Evolutionary conservation across 371 early-diverging fungal species (phyloP).

Genomic region (Rhizopus delemar): DNA sequence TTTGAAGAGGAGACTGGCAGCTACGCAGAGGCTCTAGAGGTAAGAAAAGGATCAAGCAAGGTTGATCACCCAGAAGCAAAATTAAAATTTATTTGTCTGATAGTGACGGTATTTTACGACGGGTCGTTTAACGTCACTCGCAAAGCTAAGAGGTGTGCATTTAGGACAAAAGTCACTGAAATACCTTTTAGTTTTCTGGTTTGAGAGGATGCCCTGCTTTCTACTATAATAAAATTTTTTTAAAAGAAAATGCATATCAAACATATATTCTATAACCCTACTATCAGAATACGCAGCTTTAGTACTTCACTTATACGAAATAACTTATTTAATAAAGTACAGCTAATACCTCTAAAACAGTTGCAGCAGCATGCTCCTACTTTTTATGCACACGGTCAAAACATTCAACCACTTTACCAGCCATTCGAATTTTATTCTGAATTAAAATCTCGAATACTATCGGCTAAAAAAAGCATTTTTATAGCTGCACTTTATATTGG

Average conservation of each 20-base stretch:
- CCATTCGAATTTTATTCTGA: constrained; percentile 51
- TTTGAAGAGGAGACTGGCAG: too few species aligned
- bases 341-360: constrained; percentile 17
- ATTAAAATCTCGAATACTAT: constrained; percentile 58
- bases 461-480: constrained; percentile 72
- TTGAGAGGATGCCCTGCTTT: too few species aligned
- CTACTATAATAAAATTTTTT: too few species aligned
- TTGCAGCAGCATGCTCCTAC: constrained; percentile 29
- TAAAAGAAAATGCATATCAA: background rate
- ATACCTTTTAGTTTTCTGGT: too few species aligned
- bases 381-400: constrained; percentile 32
- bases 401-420: constrained; percentile 44
- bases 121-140: too few species aligned
- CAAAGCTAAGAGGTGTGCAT: too few species aligned
- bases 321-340: constrained; percentile 3
- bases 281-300: constrained; percentile 1
- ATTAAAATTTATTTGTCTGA: too few species aligned
- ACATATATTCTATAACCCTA: background rate
- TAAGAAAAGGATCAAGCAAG: too few species aligned
- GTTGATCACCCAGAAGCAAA: too few species aligned
- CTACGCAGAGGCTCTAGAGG: too few species aligned
- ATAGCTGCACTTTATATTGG: constrained; percentile 92
- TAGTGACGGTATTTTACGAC: too few species aligned
- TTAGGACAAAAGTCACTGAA: too few species aligned
- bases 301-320: constrained; percentile 8